A percentile compares a stretch with the other conserved stretches of the same genome.
Evolutionary conservation across 23 red algal genomes (phyloP).

Genomic region (Cyanidiococcus yangmingshanensis): DNA sequence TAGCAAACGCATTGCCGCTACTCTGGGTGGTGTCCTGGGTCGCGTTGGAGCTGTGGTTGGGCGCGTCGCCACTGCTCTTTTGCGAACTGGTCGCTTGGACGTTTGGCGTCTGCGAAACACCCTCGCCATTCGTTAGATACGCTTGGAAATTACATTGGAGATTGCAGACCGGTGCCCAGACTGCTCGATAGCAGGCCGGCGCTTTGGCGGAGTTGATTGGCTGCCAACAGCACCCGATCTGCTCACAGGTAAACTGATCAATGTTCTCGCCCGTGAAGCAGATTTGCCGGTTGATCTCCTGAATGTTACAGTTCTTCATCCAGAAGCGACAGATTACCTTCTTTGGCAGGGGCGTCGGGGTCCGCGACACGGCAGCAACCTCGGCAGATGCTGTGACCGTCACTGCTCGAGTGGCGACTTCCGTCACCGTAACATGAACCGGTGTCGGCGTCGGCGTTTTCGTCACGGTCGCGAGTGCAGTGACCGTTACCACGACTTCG

Average conservation of each 20-base stretch:
- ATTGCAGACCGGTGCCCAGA: conserved; percentile 21
- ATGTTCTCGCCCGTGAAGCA: conserved; percentile 25
- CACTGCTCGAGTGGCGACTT: background rate
- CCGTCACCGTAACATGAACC: background rate
- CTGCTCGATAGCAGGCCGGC: conserved; percentile 10
- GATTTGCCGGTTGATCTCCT: conserved; percentile 9
- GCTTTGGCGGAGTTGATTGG: background rate
- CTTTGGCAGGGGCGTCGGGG: background rate
- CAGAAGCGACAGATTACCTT: background rate
- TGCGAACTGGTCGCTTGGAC: background rate
- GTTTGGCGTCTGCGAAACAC: background rate
- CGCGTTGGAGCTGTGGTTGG: background rate
- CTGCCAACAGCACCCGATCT: conserved; percentile 17
- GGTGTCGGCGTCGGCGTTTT: conserved; percentile 19
- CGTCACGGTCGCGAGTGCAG: background rate
- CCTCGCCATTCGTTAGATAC: background rate
- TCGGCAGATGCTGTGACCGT: background rate
- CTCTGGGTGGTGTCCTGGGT: background rate
- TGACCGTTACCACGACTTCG: background rate
- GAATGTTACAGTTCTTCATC: conserved; percentile 19
- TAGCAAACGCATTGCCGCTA: background rate
- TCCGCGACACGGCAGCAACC: background rate
- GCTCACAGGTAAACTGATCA: conserved; percentile 2
- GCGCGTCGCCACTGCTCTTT: background rate
- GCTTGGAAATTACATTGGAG: background rate